Conservation (phyloP, 345 rosid genomes). For the Eucalyptus regnans region DNA sequence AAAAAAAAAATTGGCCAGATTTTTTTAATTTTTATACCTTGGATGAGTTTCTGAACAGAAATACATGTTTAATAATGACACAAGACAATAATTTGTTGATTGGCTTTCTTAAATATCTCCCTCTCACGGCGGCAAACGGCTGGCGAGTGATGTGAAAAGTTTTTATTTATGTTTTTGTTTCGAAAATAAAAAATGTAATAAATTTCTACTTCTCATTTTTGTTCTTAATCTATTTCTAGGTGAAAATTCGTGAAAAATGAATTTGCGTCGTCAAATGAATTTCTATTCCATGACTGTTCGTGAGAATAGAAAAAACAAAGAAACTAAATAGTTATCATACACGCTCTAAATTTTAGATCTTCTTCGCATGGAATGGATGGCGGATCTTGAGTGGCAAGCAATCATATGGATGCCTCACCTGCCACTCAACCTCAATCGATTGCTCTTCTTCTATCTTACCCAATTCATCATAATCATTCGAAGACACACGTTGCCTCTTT, state of each 20-base stretch:
- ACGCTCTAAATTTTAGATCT: rapidly evolving
- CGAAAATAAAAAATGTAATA: too few species aligned
- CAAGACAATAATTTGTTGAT: too few species aligned
- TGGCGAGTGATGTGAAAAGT: rapidly evolving
- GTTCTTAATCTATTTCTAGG: too few species aligned
- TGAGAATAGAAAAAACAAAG: too few species aligned
- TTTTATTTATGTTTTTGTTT: too few species aligned
- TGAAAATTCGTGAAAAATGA: too few species aligned
- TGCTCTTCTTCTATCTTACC: not conserved
- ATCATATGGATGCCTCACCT: not conserved
- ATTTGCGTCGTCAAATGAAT: rapidly evolving
- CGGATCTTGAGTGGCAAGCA: not conserved
- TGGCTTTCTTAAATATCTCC: too few species aligned
- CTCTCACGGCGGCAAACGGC: rapidly evolving
- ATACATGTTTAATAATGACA: too few species aligned
- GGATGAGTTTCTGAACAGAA: rapidly evolving
- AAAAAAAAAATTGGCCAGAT: rapidly evolving
- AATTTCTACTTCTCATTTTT: too few species aligned
- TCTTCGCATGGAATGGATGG: not conserved
- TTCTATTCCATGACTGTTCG: rapidly evolving
- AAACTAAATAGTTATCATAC: too few species aligned
- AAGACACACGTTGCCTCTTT: not conserved
- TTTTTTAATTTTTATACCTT: rapidly evolving
- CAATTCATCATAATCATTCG: not conserved
- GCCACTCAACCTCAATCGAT: not conserved